Evolutionary conservation across 306 rosid genomes (phyloP).

Genomic region (Corylus heterophylla): DNA sequence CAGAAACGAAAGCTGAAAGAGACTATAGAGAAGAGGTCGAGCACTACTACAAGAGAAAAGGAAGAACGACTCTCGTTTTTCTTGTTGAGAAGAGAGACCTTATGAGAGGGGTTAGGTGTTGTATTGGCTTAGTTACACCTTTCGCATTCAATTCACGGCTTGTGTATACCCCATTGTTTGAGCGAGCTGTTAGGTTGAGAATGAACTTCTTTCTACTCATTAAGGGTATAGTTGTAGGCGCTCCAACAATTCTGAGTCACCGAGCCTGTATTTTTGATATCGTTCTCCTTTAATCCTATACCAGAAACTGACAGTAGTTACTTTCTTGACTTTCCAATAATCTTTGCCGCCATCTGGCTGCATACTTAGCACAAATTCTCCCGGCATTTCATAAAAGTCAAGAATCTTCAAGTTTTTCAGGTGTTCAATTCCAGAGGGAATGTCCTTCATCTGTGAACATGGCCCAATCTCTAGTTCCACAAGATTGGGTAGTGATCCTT

Average conservation of each 20-base stretch:
- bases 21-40: too few species aligned
- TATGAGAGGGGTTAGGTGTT: too few species aligned
- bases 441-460: conserved; percentile 4
- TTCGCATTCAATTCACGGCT: too few species aligned
- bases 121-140: too few species aligned
- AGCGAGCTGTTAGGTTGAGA: too few species aligned
- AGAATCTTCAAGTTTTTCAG: background rate
- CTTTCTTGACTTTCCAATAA: background rate
- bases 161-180: too few species aligned
- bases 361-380: background rate
- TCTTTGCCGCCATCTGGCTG: background rate
- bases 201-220: too few species aligned
- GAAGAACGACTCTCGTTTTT: too few species aligned
- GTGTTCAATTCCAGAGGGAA: conserved; percentile 4
- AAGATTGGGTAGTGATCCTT: conserved; percentile 2
- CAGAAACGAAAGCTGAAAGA: too few species aligned
- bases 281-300: background rate
- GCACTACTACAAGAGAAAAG: too few species aligned
- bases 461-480: conserved; percentile 3
- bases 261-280: background rate
- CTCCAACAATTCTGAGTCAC: background rate
- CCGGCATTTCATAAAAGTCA: background rate
- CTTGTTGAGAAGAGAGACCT: too few species aligned
- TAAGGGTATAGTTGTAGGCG: too few species aligned
- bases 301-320: background rate